Evolutionary conservation across 2,329 filamentous ascomycete species (phyloP).

Genomic region (Nigrospora sphaerica): DNA sequence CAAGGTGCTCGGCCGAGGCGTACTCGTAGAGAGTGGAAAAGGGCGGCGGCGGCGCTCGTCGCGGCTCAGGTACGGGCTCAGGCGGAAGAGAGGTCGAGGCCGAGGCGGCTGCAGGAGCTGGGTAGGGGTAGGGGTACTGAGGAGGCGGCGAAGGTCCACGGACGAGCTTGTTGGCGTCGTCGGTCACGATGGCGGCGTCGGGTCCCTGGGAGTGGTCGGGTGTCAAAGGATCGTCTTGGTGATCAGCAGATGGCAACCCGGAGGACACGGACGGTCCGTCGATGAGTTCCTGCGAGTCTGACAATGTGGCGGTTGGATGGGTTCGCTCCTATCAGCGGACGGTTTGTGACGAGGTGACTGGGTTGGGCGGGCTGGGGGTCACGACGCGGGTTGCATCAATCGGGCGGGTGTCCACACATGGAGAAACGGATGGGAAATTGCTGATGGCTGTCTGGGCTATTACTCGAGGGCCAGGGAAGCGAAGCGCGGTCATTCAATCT

Average conservation of each 20-base stretch:
- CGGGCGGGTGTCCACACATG: too few species aligned
- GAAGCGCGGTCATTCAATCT: too few species aligned
- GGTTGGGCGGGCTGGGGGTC: too few species aligned
- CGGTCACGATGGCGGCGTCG: slow-evolving; percentile 21
- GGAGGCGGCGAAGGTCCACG: slow-evolving; percentile 48
- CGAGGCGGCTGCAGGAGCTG: slow-evolving; percentile 42
- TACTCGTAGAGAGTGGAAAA: slow-evolving; percentile 53
- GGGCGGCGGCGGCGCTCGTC: slow-evolving; percentile 40
- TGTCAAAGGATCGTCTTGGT: slow-evolving; percentile 5
- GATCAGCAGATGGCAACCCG: slow-evolving; percentile 23
- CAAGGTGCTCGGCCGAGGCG: slow-evolving; percentile 17
- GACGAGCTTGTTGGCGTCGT: slow-evolving; percentile 22
- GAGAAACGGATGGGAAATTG: too few species aligned
- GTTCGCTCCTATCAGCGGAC: not conserved
- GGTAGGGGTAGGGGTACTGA: slow-evolving; percentile 47
- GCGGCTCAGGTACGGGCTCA: slow-evolving; percentile 17
- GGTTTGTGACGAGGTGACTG: too few species aligned
- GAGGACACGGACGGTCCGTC: slow-evolving; percentile 36
- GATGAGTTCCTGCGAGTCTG: slow-evolving; percentile 33
- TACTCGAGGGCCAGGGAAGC: too few species aligned
- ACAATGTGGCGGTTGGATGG: slow-evolving; percentile 37
- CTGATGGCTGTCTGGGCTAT: too few species aligned
- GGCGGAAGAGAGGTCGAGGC: slow-evolving; percentile 31
- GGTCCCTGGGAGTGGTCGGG: too few species aligned
- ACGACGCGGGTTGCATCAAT: too few species aligned